Conservation (phyloP, 169 alveolate species). For the Plasmodium adleri region DNA sequence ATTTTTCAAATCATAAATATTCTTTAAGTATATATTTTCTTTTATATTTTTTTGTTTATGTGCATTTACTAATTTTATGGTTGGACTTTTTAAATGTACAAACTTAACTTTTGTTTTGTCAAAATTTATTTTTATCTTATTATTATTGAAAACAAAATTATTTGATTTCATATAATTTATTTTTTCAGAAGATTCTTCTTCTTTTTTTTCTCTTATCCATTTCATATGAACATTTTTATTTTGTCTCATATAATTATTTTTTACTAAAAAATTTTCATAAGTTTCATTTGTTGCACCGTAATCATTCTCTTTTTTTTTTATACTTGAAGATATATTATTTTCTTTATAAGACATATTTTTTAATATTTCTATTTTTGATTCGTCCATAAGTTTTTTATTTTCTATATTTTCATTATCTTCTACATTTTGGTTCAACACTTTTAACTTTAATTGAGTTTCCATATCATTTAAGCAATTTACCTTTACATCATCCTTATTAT, state of each 20-base stretch:
- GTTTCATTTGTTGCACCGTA: too few relatives aligned
- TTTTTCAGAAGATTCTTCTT: not conserved
- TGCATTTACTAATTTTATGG: not conserved
- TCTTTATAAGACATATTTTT: not conserved
- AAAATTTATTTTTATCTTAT: not conserved
- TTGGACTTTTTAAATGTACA: constrained; percentile 2
- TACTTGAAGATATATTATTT: not conserved
- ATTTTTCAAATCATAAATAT: constrained; percentile 1
- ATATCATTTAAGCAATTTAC: not conserved
- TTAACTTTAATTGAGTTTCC: not conserved
- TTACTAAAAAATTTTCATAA: too few relatives aligned
- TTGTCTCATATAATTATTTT: not conserved
- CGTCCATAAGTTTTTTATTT: not conserved
- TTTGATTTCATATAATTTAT: not conserved
- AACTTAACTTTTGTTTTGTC: not conserved
- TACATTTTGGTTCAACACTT: not conserved
- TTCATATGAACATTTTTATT: not conserved
- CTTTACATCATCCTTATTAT: not conserved
- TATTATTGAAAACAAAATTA: not conserved
- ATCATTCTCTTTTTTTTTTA: too few relatives aligned
- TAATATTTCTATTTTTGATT: not conserved
- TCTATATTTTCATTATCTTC: not conserved
- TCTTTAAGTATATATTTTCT: not conserved
- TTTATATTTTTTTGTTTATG: not conserved
- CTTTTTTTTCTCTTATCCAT: not conserved